Conservation (phyloP, 1,139 yeast genomes). For the Yamadazyma membranifaciens region DNA sequence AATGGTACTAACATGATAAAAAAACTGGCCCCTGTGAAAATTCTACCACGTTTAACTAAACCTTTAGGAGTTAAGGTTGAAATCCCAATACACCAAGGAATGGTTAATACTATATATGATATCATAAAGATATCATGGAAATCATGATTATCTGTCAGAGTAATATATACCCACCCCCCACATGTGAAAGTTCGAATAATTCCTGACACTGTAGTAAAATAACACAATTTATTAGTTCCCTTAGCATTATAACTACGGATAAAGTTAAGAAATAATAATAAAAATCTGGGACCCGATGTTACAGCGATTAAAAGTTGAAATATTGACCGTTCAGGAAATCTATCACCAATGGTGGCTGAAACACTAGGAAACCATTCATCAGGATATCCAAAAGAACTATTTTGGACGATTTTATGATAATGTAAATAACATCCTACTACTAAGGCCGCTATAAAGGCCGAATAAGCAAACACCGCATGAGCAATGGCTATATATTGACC, state of each 20-base stretch:
- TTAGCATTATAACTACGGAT: constrained; percentile 31
- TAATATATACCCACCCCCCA: constrained; percentile 98
- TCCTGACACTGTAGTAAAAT: constrained; percentile 46
- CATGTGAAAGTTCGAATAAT: constrained; percentile 84
- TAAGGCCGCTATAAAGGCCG: constrained; percentile 75
- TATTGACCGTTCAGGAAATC: constrained; percentile 92
- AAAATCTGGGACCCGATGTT: constrained; percentile 84
- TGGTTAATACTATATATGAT: constrained; percentile 76
- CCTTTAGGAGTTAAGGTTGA: constrained; percentile 52
- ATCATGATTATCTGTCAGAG: constrained; percentile 96
- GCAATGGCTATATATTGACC: constrained; percentile 66
- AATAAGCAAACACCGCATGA: constrained; percentile 67
- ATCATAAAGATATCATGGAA: constrained; percentile 96
- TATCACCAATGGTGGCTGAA: constrained; percentile 93
- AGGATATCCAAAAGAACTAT: constrained; percentile 86
- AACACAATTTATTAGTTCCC: constrained; percentile 39
- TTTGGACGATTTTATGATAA: constrained; percentile 81
- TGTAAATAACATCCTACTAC: constrained; percentile 72
- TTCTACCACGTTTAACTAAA: constrained; percentile 53
- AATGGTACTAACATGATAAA: constrained; percentile 76
- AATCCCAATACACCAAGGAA: constrained; percentile 83
- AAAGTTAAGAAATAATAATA: constrained; percentile 64
- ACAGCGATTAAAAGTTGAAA: constrained; percentile 83
- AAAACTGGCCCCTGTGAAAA: constrained; percentile 55
- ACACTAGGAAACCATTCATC: constrained; percentile 99